phyloP scores from a whole-genome alignment of 495 filamentous ascomycete genomes.

The Aspergillus olivimuriae region DNA sequence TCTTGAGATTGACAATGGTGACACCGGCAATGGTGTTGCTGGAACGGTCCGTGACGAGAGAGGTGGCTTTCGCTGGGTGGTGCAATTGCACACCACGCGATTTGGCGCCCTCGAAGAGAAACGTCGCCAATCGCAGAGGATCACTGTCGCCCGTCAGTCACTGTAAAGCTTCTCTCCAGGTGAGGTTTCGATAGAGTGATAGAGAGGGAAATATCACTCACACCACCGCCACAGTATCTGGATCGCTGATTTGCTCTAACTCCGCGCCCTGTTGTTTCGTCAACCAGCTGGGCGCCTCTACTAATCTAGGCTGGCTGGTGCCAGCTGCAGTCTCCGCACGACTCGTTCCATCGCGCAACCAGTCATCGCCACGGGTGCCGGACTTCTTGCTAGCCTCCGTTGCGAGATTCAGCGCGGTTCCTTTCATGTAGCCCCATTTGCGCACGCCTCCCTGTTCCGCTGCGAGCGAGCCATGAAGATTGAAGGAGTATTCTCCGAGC shows the following conservation, averaged over 20 bases:
- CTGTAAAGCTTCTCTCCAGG: not conserved
- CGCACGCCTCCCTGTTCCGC: conserved; percentile 49
- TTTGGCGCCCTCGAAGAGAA: conserved; percentile 51
- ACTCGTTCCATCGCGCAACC: conserved; percentile 57
- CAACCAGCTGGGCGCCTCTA: conserved; percentile 51
- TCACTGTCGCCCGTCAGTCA: conserved; percentile 33
- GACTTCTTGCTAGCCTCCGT: conserved; percentile 21
- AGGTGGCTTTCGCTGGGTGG: conserved; percentile 52
- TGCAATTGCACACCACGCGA: conserved; percentile 60
- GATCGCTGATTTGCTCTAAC: conserved; percentile 57
- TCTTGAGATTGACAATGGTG: conserved; percentile 32
- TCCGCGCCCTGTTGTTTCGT: conserved; percentile 40
- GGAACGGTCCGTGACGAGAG: conserved; percentile 41
- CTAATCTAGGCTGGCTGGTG: conserved; percentile 2
- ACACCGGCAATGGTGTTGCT: conserved; percentile 42
- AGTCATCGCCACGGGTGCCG: conserved; percentile 48
- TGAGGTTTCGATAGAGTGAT: not conserved
- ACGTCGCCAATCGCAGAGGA: conserved; percentile 56
- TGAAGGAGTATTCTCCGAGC: conserved; percentile 62
- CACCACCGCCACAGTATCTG: conserved; percentile 60
- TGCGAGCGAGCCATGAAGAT: conserved; percentile 59
- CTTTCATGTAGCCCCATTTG: conserved; percentile 64
- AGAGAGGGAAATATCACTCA: conserved; percentile 23
- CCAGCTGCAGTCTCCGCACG: conserved; percentile 49
- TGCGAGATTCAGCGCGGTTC: conserved; percentile 52